Evolutionary conservation across 129 eudicot species (phyloP).

Genomic region (Pulicaria dysenterica): DNA sequence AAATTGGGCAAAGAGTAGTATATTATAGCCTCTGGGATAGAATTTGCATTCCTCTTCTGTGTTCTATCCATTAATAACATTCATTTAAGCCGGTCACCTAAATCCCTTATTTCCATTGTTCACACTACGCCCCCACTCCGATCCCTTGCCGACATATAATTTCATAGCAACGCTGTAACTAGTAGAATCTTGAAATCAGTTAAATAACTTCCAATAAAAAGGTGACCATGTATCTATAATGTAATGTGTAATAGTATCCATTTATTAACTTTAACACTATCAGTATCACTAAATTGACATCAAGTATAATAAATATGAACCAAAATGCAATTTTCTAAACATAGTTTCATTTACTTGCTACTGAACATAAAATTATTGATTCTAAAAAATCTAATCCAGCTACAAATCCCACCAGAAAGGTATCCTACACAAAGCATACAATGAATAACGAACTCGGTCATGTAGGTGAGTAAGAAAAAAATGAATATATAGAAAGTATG

Average conservation of each 20-base stretch:
- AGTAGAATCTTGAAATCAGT: neutral
- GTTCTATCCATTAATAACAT: too few species aligned
- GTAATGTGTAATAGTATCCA: neutral
- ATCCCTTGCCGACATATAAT: neutral
- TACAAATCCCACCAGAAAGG: too few species aligned
- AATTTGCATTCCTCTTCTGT: too few species aligned
- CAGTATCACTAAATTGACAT: neutral
- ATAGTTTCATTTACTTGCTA: neutral
- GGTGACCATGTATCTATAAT: neutral
- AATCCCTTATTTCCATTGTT: neutral
- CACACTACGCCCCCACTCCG: neutral
- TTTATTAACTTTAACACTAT: slow-evolving; percentile 1
- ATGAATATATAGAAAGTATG: neutral
- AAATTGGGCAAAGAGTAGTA: too few species aligned
- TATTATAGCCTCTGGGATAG: too few species aligned
- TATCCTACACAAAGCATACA: neutral
- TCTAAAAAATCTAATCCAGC: neutral
- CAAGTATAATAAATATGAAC: neutral
- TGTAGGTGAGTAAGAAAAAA: neutral
- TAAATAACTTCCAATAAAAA: neutral
- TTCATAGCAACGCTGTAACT: neutral
- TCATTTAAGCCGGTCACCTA: neutral
- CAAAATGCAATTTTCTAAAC: neutral
- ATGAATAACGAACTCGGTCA: neutral
- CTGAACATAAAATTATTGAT: neutral